Evolutionary conservation across 176 grass and related monocot species (phyloP).

Genomic region (Stipa capillata): DNA sequence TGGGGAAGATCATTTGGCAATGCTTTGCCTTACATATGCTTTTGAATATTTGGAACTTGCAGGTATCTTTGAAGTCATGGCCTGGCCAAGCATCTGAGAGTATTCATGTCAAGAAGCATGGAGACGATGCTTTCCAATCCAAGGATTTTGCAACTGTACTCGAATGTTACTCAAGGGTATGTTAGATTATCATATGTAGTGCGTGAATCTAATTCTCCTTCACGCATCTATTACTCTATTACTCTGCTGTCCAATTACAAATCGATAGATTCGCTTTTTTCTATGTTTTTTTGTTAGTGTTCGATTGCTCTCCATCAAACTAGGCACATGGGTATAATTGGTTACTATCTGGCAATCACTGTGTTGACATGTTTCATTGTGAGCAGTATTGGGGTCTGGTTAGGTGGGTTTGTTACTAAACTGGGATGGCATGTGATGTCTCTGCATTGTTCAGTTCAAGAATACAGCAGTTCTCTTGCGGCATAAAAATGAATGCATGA

Average conservation of each 20-base stretch:
- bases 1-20: background rate
- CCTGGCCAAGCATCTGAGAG: constrained; percentile 61
- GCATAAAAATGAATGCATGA: background rate
- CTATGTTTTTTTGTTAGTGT: background rate
- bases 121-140: constrained; percentile 59
- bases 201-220: background rate
- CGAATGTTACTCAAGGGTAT: constrained; percentile 72
- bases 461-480: background rate
- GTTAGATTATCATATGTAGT: background rate
- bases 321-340: background rate
- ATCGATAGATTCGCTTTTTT: background rate
- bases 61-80: constrained; percentile 69
- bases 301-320: background rate
- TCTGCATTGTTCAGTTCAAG: background rate
- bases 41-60: background rate
- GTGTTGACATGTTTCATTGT: background rate
- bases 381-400: background rate
- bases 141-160: constrained; percentile 66
- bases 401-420: background rate
- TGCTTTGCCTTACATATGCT: background rate
- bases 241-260: constrained; percentile 9
- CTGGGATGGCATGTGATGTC: background rate
- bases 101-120: constrained; percentile 55
- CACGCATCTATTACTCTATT: background rate
- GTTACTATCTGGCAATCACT: background rate